These are phyloP conservation scores for Blastomyces percursus DNA, from an alignment of 2,329 filamentous ascomycete genomes.

Conservation along the genomic window DNA sequence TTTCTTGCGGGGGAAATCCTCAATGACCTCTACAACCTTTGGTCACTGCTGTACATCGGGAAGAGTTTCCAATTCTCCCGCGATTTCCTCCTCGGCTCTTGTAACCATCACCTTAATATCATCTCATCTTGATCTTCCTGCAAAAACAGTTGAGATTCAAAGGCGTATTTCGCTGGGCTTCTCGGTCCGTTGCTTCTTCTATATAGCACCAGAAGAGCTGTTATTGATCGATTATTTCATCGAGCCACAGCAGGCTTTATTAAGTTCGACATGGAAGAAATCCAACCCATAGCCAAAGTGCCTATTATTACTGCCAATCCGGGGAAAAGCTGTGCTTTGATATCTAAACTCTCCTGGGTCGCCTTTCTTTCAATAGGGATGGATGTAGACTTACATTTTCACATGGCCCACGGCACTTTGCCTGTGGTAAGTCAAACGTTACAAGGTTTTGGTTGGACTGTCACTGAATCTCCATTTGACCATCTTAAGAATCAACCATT, in stretches of 20 bases:
- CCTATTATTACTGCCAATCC: conserved; percentile 17
- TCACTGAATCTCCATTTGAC: background rate
- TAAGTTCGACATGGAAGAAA: conserved; percentile 15
- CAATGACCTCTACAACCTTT: too few relatives aligned
- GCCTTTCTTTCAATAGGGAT: background rate
- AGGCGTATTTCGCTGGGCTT: background rate
- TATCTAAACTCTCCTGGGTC: conserved; percentile 4
- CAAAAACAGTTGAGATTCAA: too few relatives aligned
- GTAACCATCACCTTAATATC: too few relatives aligned
- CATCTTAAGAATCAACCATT: conserved; percentile 13
- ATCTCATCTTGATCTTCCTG: too few relatives aligned
- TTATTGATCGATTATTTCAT: conserved; percentile 16
- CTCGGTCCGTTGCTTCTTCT: background rate
- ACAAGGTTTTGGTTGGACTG: background rate
- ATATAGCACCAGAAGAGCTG: background rate
- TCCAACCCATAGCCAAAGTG: conserved; percentile 14
- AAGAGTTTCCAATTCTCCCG: too few relatives aligned
- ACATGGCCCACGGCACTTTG: conserved; percentile 3
- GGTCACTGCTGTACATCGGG: too few relatives aligned
- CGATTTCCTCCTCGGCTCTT: too few relatives aligned
- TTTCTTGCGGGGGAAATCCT: too few relatives aligned
- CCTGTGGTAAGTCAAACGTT: background rate
- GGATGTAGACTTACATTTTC: conserved; percentile 4
- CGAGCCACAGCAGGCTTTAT: conserved; percentile 17
- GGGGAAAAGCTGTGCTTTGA: conserved; percentile 19